Evolutionary conservation across 1,139 yeast genomes (phyloP), one percentile per base, ranked within the genome.

Genomic region (Spencermartinsiella ligniputridi): DNA sequence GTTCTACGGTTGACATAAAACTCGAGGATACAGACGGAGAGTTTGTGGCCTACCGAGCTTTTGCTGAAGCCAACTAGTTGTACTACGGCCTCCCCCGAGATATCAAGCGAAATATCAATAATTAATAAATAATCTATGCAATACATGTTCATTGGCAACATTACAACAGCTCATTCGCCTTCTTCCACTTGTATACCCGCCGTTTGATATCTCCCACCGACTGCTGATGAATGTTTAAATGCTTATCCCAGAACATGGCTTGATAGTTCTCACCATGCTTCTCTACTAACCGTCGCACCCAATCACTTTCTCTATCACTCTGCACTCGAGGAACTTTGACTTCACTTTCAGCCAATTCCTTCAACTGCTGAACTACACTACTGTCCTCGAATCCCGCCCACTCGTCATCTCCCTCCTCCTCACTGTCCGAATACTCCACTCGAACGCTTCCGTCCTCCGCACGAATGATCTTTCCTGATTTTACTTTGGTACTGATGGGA

Each of bases 171-270:
- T 37, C 40, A 39, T 75, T 68, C 39, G 64, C 60, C 61, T 75
- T 75, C 60, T 79, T 81, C 90, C 90, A 84, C 61, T 79, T 81
- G 35, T 57, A 57, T 37, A 87, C 70, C 58, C 89, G 77, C 61
- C 78, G 78, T 64, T 75, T 82, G 58, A 90, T 69, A 57, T 88
- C 95, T 22, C 95, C 95, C n/a, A 81, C 82, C 52, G 87, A 75
- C 61, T 86, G 90, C 67, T 89, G 97, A 66, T 76, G 78, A 2
- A 84, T 75, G 62, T 92, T 92, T 51, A 90, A 72, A 63, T 84
- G 85, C 68, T 76, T 79, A 63, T 92, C 98, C 85, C 95, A 84
- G 62, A 81, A 83, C 97, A 94, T 92, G 57, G 81, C 85, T 42
- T 78, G 83, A 62, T 81, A 89, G 63, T 92, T 83, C 52, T 89